phyloP scores from a whole-genome alignment of 306 rosid genomes.

The Lotus japonicus region DNA sequence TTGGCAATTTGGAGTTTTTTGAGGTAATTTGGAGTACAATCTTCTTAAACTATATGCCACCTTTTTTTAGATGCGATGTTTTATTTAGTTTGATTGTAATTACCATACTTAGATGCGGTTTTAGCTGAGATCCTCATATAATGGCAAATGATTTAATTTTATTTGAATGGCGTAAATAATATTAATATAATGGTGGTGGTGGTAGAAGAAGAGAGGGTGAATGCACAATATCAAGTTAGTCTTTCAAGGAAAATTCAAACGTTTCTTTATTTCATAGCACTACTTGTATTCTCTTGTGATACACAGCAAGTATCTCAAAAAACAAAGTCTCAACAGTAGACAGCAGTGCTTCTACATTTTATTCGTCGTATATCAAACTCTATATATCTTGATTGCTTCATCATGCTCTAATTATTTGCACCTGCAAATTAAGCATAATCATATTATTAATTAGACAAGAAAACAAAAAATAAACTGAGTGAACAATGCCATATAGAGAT shows the following conservation, averaged over 20 bases:
- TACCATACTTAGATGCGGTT: no score
- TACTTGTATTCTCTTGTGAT: background rate
- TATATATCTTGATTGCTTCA: background rate
- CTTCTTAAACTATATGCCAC: no score
- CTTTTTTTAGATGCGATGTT: no score
- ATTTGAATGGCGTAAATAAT: no score
- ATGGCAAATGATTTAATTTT: no score
- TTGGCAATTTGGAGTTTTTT: no score
- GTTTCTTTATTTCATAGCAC: conserved; percentile 6
- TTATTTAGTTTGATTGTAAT: no score
- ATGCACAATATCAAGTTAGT: background rate
- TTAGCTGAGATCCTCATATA: no score
- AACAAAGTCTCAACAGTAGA: background rate
- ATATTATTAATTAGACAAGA: background rate
- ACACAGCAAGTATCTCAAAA: background rate
- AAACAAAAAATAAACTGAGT: background rate
- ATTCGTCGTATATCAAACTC: background rate
- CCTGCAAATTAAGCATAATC: background rate
- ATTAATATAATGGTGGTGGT: no score
- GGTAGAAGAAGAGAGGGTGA: background rate
- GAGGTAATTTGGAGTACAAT: no score
- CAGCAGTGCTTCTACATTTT: background rate
- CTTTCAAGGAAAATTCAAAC: background rate
- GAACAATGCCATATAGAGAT: background rate
- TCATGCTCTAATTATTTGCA: conserved; percentile 4